phyloP scores from a whole-genome alignment of 2,329 filamentous ascomycete genomes.

The Clarireedia paspali region DNA sequence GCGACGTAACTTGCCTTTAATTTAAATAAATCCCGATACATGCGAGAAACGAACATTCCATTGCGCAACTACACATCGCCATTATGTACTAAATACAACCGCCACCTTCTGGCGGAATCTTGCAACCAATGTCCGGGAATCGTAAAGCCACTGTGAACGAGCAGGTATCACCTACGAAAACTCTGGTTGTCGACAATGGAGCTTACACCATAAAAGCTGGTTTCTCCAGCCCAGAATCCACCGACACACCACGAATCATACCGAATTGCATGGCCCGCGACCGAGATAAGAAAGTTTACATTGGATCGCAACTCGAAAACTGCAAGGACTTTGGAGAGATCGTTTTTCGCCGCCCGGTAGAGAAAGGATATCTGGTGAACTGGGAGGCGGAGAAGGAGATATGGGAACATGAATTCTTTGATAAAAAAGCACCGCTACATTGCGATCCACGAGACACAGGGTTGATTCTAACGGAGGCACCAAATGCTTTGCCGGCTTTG shows the following conservation, averaged over 20 bases:
- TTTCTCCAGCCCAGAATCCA: constrained; percentile 39
- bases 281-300: constrained; percentile 69
- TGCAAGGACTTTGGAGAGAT: constrained; percentile 89
- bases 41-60: too few relatives aligned
- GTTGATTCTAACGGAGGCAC: constrained; percentile 75
- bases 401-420: constrained; percentile 85
- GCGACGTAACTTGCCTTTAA: background rate
- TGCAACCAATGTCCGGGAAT: constrained; percentile 5
- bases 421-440: constrained; percentile 53
- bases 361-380: constrained; percentile 91
- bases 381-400: constrained; percentile 96
- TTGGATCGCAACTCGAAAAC: constrained; percentile 68
- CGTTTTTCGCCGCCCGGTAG: constrained; percentile 77
- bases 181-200: constrained; percentile 89
- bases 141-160: constrained; percentile 45
- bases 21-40: background rate
- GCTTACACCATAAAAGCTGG: constrained; percentile 88
- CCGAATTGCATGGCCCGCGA: constrained; percentile 87
- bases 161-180: constrained; percentile 50
- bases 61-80: too few relatives aligned
- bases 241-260: constrained; percentile 57
- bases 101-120: background rate
- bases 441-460: constrained; percentile 78
- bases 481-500: constrained; percentile 71
- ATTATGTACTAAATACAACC: background rate